Percentiles rank a stretch among this genome's conserved stretches.
phyloP scores from a whole-genome alignment of 495 filamentous ascomycete species.

The Trichoderma erinaceum region DNA sequence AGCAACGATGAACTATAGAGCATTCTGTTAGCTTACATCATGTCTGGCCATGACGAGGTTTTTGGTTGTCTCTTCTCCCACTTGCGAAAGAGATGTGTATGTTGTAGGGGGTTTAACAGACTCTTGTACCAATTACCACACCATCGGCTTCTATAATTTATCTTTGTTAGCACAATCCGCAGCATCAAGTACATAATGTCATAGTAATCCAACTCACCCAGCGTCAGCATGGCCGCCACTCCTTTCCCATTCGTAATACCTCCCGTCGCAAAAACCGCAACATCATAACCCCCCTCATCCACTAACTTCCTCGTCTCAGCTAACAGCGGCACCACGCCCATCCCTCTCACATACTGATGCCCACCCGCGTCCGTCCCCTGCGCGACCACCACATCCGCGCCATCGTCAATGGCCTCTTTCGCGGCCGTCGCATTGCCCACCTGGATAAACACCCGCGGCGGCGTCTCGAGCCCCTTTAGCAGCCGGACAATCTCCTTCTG shows the following conservation, averaged over 20 bases:
- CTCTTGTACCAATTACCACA: constrained; percentile 64
- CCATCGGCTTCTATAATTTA: constrained; percentile 39
- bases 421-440: constrained; percentile 57
- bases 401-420: constrained; percentile 32
- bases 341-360: constrained; percentile 55
- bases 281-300: constrained; percentile 28
- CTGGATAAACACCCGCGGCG: constrained; percentile 55
- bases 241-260: constrained; percentile 65
- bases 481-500: constrained; percentile 36
- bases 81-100: neutral
- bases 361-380: constrained; percentile 74
- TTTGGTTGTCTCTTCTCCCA: too few relatives aligned
- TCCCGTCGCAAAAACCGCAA: constrained; percentile 64
- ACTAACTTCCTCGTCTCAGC: constrained; percentile 46
- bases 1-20: constrained; percentile 50
- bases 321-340: constrained; percentile 47
- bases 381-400: constrained; percentile 61
- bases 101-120: constrained; percentile 21
- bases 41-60: neutral
- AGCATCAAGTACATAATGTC: neutral
- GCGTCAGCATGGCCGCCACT: constrained; percentile 54
- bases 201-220: constrained; percentile 38
- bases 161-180: constrained; percentile 11
- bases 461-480: constrained; percentile 23
- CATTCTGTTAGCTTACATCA: constrained; percentile 3